These are phyloP conservation scores for Nicotiana tomentosiformis DNA, from an alignment of 257 asterid genomes.

Conservation along the genomic window DNA sequence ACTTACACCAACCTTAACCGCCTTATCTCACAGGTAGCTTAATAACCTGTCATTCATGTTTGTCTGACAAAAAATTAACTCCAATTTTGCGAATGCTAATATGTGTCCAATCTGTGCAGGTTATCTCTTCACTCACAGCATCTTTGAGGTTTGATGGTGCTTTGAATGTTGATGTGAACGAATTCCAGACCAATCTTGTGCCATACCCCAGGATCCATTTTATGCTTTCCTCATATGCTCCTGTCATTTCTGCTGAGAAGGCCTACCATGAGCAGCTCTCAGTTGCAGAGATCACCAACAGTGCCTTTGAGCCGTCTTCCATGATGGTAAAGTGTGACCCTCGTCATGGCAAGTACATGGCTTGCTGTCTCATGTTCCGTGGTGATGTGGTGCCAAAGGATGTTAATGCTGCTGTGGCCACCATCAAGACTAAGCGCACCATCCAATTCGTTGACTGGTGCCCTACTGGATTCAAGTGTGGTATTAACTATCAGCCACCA, in stretches of 20 bases:
- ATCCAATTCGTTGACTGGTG: conserved; percentile 15
- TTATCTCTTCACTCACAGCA: conserved; percentile 15
- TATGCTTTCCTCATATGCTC: conserved; percentile 14
- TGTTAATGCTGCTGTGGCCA: conserved; percentile 14
- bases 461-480: conserved; percentile 15
- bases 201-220: conserved; percentile 15
- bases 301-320: conserved; percentile 17
- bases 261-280: conserved; percentile 12
- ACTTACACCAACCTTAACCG: conserved; percentile 21
- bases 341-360: conserved; percentile 18
- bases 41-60: too few relatives aligned
- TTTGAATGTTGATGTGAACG: conserved; percentile 16
- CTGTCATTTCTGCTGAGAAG: conserved; percentile 14
- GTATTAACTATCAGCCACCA: conserved; percentile 18
- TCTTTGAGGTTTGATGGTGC: conserved; percentile 16
- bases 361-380: conserved; percentile 14
- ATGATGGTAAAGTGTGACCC: conserved; percentile 21
- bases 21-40: conserved; percentile 17
- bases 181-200: conserved; percentile 13
- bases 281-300: conserved; percentile 14
- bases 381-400: conserved; percentile 20
- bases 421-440: conserved; percentile 15
- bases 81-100: not conserved
- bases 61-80: not conserved
- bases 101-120: not conserved